These are phyloP conservation scores for Mycena polygramma DNA, from an alignment of 768 basidiomycete species.

Conservation along the genomic window DNA sequence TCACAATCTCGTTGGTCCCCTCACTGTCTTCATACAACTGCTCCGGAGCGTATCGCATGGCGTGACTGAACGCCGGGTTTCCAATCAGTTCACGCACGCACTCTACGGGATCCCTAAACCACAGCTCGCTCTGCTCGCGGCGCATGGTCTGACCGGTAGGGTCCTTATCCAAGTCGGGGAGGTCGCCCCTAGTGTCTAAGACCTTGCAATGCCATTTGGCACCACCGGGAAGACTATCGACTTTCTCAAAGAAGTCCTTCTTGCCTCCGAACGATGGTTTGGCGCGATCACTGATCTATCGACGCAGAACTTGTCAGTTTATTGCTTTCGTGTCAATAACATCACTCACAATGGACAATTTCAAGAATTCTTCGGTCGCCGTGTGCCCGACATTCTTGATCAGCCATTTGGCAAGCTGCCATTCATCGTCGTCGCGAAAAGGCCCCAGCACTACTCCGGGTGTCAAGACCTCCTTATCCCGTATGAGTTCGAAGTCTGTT, in stretches of 20 bases:
- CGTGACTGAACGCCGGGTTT: background rate
- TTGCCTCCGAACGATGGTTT: background rate
- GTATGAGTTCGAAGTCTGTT: constrained; percentile 14
- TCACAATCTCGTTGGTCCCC: constrained; percentile 24
- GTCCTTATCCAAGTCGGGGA: background rate
- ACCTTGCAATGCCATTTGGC: constrained; percentile 9
- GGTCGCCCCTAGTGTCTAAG: background rate
- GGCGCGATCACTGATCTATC: constrained; percentile 1
- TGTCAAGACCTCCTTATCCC: constrained; percentile 20
- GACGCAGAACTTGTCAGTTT: background rate
- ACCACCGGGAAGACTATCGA: constrained; percentile 1
- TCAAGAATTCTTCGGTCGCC: constrained; percentile 38
- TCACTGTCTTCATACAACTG: constrained; percentile 23
- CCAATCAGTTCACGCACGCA: constrained; percentile 6
- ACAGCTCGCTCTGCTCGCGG: background rate
- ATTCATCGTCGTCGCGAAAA: constrained; percentile 44
- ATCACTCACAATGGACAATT: constrained; percentile 16
- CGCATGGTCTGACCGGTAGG: background rate
- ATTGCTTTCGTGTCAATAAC: too few relatives aligned
- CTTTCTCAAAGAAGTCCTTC: constrained; percentile 1
- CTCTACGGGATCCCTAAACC: constrained; percentile 9
- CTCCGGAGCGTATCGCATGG: constrained; percentile 40
- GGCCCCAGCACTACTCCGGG: constrained; percentile 30
- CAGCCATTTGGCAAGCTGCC: constrained; percentile 46
- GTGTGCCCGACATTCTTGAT: constrained; percentile 38